Conservation (phyloP, 1,139 yeast species). For the Saccharomyces hybrid region DNA sequence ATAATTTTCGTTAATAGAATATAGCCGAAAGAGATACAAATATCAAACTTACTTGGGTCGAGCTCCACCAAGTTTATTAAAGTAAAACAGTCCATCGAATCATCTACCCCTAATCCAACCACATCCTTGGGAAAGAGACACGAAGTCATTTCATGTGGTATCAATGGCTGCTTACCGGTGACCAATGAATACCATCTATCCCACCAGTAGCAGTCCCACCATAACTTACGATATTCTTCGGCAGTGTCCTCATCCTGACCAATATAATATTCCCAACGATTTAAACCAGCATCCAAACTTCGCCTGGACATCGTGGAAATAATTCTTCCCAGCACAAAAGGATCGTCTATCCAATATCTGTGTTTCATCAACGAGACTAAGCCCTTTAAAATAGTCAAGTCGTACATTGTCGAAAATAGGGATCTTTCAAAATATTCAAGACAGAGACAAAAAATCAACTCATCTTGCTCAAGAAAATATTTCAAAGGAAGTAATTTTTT, state of each 20-base stretch:
- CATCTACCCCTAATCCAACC: constrained; percentile 9
- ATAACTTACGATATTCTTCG: constrained; percentile 17
- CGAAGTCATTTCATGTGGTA: constrained; percentile 3
- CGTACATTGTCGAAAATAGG: constrained; percentile 6
- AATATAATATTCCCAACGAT: constrained; percentile 18
- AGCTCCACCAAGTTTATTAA: constrained; percentile 4
- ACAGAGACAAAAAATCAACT: background rate
- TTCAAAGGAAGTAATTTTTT: background rate
- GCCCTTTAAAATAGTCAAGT: background rate
- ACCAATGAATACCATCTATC: constrained; percentile 15
- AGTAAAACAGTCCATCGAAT: constrained; percentile 10
- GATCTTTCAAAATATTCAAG: constrained; percentile 4
- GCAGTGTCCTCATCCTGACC: constrained; percentile 12
- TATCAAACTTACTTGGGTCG: background rate
- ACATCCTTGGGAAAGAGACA: constrained; percentile 13
- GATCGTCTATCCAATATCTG: background rate
- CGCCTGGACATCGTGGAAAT: constrained; percentile 4
- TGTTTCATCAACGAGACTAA: background rate
- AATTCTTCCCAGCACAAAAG: constrained; percentile 4
- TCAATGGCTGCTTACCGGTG: constrained; percentile 14
- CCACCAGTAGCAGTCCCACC: constrained; percentile 25
- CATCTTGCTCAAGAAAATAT: background rate
- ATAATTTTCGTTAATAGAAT: constrained; percentile 11
- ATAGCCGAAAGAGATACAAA: constrained; percentile 5
- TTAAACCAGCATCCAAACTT: constrained; percentile 10